Conservation (phyloP, 2,329 filamentous ascomycete species). For the Cladobotryum mycophilum region DNA sequence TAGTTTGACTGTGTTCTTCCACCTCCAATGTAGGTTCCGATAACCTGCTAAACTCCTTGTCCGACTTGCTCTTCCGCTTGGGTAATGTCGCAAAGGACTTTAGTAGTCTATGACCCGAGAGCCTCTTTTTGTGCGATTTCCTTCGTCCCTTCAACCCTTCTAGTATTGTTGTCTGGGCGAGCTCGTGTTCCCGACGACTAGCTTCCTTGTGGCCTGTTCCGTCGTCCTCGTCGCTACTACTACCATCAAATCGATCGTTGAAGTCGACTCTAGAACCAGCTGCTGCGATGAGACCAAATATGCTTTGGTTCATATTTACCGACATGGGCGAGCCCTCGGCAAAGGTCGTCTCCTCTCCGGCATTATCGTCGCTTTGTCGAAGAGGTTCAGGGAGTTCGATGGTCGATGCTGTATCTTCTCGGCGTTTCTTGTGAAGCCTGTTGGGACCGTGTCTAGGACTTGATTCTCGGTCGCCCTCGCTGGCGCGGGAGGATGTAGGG, state of each 20-base stretch:
- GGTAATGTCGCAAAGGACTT: conserved; percentile 59
- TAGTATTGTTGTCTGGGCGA: conserved; percentile 39
- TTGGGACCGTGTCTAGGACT: conserved; percentile 32
- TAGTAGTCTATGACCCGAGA: conserved; percentile 60
- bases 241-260: conserved; percentile 69
- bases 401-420: conserved; percentile 31
- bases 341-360: conserved; percentile 42
- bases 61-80: conserved; percentile 37
- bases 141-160: conserved; percentile 22
- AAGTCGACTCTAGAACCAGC: conserved; percentile 80
- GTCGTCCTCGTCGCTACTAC: conserved; percentile 78
- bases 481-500: conserved; percentile 14
- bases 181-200: conserved; percentile 37
- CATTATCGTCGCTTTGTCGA: conserved; percentile 43
- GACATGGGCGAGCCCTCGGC: conserved; percentile 43
- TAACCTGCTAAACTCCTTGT: conserved; percentile 35
- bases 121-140: conserved; percentile 47
- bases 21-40: conserved; percentile 31
- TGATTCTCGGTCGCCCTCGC: conserved; percentile 27
- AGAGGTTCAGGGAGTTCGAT: conserved; percentile 48
- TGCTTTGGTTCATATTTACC: conserved; percentile 84
- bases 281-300: conserved; percentile 87
- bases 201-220: conserved; percentile 35
- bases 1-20: conserved; percentile 23
- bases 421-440: conserved; percentile 41